Base-by-base conservation (phyloP, 441 rosid species). In the Isatis lusitanica region DNA sequence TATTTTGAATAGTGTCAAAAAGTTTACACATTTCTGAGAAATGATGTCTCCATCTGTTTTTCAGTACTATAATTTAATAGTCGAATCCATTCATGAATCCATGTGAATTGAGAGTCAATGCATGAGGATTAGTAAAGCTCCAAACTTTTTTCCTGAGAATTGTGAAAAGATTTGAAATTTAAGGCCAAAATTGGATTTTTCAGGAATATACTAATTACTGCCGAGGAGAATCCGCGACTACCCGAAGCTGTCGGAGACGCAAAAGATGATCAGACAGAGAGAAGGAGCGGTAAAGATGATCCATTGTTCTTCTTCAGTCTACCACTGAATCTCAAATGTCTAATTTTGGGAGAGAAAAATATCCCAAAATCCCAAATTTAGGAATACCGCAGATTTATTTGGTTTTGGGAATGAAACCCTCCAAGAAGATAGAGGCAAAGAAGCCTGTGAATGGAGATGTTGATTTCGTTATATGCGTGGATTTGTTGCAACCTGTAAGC, bases 391-490 rank as follows among this genome's bases (percentile, higher is more conserved):
- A 46, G 60, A 57, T 55, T 75, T 55, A 52, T 44, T 0, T 68
- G 44, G 65, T 30, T 8, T 4, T 53, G 30, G 63, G 18, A 30
- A 76, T 76, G 79, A 52, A 64, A 38, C 16, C 52, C 38, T 69
- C 66, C 5, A 17, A 46, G 68, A 60, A 59, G 62, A 66, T 1
- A 60, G 65, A 56, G 40, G 66, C 56, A 52, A 73, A 69, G 43
- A 33, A 63, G 68, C 24, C 65, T 17, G 26, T 40, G 47, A 17
- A 36, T 12, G 10, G 15, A 73, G 65, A 64, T 16, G 0, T 64
- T 15, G 65, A 56, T 56, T 9, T 73, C 33, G 66, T 26, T 36
- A 16, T 40, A 30, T 39, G 16, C 35, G 24, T 40, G 5, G 0
- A 30, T 30, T 30, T 61, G 53, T 39, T 62, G 63, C 15, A 36